A percentile compares a stretch with the other conserved stretches of the same genome.
Conservation (phyloP, 225 moss, liverwort and hornwort species). For the Polytrichum commune region DNA sequence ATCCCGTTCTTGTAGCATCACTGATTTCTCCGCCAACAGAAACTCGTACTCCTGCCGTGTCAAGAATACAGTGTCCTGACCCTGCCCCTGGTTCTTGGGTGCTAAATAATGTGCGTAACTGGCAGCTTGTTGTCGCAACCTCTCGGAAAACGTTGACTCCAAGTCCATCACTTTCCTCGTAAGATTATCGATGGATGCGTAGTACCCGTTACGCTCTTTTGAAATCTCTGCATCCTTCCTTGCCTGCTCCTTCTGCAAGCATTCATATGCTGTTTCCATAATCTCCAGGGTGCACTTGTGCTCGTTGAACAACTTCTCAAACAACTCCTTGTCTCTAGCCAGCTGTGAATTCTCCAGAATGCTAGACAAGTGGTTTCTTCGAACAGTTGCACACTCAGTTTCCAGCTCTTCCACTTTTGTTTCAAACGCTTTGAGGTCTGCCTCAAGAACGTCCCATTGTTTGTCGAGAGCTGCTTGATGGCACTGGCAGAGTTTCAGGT, state of each 20-base stretch:
- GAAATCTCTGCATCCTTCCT: not conserved
- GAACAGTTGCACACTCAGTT: conserved; percentile 45
- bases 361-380: conserved; percentile 45
- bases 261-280: conserved; percentile 37
- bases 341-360: conserved; percentile 47
- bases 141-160: conserved; percentile 26
- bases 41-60: conserved; percentile 43
- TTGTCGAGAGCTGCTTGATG: conserved; percentile 42
- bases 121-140: conserved; percentile 25
- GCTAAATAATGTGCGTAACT: conserved; percentile 18
- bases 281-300: conserved; percentile 44
- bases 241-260: conserved; percentile 31
- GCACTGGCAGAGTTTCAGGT: conserved; percentile 9
- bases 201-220: conserved; percentile 12
- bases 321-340: conserved; percentile 17
- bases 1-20: conserved; percentile 42
- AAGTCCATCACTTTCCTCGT: conserved; percentile 25
- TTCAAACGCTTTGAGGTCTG: conserved; percentile 46
- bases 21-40: conserved; percentile 38
- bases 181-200: conserved; percentile 28
- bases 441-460: conserved; percentile 50
- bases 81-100: conserved; percentile 14
- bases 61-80: conserved; percentile 17
- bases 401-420: conserved; percentile 49
- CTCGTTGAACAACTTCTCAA: conserved; percentile 26